Base-by-base conservation (phyloP, 164 flowering plant species). In the Macadamia tetraphylla region DNA sequence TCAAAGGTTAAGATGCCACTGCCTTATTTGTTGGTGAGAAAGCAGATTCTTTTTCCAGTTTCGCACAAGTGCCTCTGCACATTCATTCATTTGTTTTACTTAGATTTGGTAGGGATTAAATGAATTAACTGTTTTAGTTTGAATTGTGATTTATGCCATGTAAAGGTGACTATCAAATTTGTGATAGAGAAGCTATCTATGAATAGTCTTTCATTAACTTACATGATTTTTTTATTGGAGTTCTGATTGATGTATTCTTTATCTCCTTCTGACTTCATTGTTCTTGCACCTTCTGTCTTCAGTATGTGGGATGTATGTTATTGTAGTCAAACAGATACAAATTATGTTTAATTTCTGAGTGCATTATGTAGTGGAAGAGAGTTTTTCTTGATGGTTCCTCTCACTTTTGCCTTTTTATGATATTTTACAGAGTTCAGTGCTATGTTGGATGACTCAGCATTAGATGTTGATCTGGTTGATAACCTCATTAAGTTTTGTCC, bases 401-500 rank as follows among this genome's bases (percentile, higher is more conserved):
- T 67, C 56, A 42, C 59, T 55, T 9, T 52, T 65, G n/a, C 35
- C 64, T 31, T 67, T 23, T 42, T 60, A 10, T 66, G 62, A 56
- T 72, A 60, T 60, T 74, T 71, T 64, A 48, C 91, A 95, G 99
- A 78, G 78, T 77, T 81, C 91, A 18, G 84, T 91, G 68, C 97
- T 79, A 81, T 86, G n/a, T 73, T 95, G 84, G 99, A 95, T 77
- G 98, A 89, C 68, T 79, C 92, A 30, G 89, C 85, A 57, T 70
- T 95, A 68, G 98, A 95, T 76, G 79, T 81, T 74, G 99, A 95
- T 80, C 98, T 89, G 76, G 90, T 92, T 72, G 99, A 95, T 60
- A 95, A 92, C 74, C 91, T 95, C 60, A 91, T 91, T 73, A 95
- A 95, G 73, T 95, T 89, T 69, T 88, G 93, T 79, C 99, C 99